phyloP scores from a whole-genome alignment of 129 eudicot species.

The Chrysanthemum seticuspe region DNA sequence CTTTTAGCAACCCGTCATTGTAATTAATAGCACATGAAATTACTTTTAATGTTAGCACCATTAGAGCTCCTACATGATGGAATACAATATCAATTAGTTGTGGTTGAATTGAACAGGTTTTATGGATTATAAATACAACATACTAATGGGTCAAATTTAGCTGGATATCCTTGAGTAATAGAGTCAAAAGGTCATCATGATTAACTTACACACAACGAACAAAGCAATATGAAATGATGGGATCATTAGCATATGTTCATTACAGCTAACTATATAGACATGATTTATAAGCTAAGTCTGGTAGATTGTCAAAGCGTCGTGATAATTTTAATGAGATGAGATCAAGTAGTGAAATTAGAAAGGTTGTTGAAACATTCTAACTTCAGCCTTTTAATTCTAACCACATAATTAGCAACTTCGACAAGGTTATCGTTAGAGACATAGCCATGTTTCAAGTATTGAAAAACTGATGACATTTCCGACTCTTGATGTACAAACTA shows the following conservation, averaged over 20 bases:
- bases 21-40: slow-evolving; percentile 84
- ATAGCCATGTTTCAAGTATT: background rate
- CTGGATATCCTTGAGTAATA: too few species aligned
- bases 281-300: background rate
- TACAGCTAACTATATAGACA: background rate
- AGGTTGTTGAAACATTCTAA: background rate
- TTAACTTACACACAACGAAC: too few species aligned
- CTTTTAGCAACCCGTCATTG: slow-evolving; percentile 82
- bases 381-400: background rate
- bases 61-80: slow-evolving; percentile 62
- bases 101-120: too few species aligned
- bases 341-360: background rate
- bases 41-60: slow-evolving; percentile 91
- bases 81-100: background rate
- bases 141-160: too few species aligned
- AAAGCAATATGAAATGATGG: too few species aligned
- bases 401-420: too few species aligned
- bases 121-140: too few species aligned
- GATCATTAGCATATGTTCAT: background rate
- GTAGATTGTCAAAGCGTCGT: background rate
- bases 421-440: background rate
- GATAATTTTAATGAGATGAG: background rate
- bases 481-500: too few species aligned
- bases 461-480: background rate
- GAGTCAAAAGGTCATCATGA: too few species aligned